Evolutionary conservation across 1,139 yeast genomes (phyloP), one percentile per base, ranked within the genome.

Genomic region (Kodamaea derodonti): DNA sequence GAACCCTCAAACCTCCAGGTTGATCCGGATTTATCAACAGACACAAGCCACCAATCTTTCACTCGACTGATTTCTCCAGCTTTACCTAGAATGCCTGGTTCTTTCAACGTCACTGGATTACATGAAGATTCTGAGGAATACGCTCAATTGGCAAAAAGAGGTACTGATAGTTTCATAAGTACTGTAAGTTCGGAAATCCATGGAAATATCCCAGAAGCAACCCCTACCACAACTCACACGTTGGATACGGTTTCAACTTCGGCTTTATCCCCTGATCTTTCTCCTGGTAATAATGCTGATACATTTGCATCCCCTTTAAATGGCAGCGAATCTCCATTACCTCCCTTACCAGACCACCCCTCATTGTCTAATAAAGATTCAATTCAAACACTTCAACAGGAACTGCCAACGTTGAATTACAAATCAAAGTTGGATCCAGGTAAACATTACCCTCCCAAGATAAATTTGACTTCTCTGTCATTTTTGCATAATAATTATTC

Each of bases 31-130:
- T n/a, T n/a, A n/a, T n/a, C n/a, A n/a, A n/a, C n/a, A n/a, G n/a
- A n/a, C n/a, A n/a, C n/a, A n/a, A 20, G 8, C 10, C 23, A 20
- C 11, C 23, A 9, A 20, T 9, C 11, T 20, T 11, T 11, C 23
- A 20, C 10, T 20, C 23, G 11, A 20, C 23, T 9, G 23, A 14
- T 17, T 13, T 25, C 28, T 14, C 28, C 28, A 12, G 13, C 40
- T 3, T 51, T 78, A n/a, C 86, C 85, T 9, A 58, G 86, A 32
- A 68, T 74, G 55, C 80, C 82, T 1, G 86, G 79, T 1, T 72
- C 81, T 0, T 62, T 72, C 43, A 73, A 80, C 49, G 80, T 80
- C 31, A 72, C 65, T 39, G 84, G 76, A 1, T 55, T 80, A 32
- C 57, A 56, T 32, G 43, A 43, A 14, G 46, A 51, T 30, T 46